A percentile compares a stretch with the other conserved stretches of the same genome.
phyloP scores from a whole-genome alignment of 306 rosid genomes.

The Prunus armeniaca region DNA sequence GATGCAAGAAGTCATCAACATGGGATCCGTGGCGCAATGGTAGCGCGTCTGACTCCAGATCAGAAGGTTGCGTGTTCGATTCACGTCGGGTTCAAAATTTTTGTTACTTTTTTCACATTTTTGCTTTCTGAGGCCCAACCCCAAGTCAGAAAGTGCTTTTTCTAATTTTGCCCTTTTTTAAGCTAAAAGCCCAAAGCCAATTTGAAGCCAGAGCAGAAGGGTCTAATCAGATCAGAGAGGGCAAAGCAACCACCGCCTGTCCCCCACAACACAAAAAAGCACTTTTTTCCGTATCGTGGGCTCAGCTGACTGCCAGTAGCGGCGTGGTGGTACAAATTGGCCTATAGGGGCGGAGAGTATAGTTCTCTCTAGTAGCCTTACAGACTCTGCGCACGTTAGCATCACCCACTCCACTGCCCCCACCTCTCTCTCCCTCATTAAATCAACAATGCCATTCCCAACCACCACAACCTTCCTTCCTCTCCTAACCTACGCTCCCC shows the following conservation, averaged over 20 bases:
- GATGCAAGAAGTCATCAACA: background rate
- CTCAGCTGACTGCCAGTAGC: background rate
- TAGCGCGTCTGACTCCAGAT: slow-evolving; percentile 51
- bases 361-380: no score
- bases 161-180: no score
- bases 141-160: background rate
- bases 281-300: background rate
- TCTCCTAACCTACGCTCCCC: slow-evolving; percentile 15
- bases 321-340: background rate
- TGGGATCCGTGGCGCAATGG: slow-evolving; percentile 45
- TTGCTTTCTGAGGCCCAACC: background rate
- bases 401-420: background rate
- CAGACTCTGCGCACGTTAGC: background rate
- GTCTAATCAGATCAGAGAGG: no score
- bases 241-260: background rate
- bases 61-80: slow-evolving; percentile 38
- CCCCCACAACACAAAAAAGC: background rate
- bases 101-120: accelerated
- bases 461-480: slow-evolving; percentile 1
- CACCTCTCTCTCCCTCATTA: background rate
- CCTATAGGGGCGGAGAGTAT: background rate
- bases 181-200: no score
- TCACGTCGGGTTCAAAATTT: slow-evolving; percentile 27
- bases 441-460: background rate
- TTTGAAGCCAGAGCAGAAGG: no score